phyloP scores from a whole-genome alignment of 1,284 basidiomycete species.

The Chiua sp. region DNA sequence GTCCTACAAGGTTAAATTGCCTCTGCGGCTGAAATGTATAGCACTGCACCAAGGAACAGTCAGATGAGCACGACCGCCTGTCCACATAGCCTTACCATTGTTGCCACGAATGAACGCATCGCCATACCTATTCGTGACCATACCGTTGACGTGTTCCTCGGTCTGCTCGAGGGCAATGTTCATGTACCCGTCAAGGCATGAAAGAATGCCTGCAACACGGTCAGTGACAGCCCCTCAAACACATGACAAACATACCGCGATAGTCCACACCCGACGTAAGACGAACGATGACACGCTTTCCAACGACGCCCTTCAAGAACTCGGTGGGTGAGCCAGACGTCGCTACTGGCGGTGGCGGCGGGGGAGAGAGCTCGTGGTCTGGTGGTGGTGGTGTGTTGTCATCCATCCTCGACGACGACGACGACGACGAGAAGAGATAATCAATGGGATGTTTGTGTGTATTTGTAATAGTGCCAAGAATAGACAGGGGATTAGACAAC shows the following conservation, averaged over 20 bases:
- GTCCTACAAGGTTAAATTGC: slow-evolving; percentile 27
- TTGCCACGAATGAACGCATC: slow-evolving; percentile 97
- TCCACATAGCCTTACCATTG: slow-evolving; percentile 67
- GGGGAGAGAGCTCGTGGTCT: slow-evolving; percentile 41
- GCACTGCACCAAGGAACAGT: slow-evolving; percentile 33
- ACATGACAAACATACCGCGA: slow-evolving; percentile 63
- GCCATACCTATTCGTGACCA: slow-evolving; percentile 87
- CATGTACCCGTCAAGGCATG: slow-evolving; percentile 98
- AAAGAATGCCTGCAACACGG: slow-evolving; percentile 77
- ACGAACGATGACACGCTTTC: slow-evolving; percentile 93
- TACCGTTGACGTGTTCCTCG: slow-evolving; percentile 91
- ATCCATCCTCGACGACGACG: slow-evolving; percentile 27
- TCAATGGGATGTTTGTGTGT: slow-evolving; percentile 22
- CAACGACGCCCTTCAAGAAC: slow-evolving; percentile 93
- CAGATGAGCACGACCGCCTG: not conserved
- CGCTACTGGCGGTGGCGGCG: slow-evolving; percentile 53
- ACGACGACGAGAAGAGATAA: not conserved
- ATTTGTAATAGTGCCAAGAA: slow-evolving; percentile 21
- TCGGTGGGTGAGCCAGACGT: slow-evolving; percentile 82
- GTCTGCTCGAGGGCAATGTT: slow-evolving; percentile 98
- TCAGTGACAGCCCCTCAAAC: not conserved
- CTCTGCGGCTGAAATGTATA: slow-evolving; percentile 54
- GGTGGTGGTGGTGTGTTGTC: slow-evolving; percentile 37
- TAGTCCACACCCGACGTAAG: slow-evolving; percentile 97
- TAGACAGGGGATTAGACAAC: slow-evolving; percentile 3